Conservation (phyloP, 2,329 filamentous ascomycete genomes). For the Emmonsiellopsis sp. region DNA sequence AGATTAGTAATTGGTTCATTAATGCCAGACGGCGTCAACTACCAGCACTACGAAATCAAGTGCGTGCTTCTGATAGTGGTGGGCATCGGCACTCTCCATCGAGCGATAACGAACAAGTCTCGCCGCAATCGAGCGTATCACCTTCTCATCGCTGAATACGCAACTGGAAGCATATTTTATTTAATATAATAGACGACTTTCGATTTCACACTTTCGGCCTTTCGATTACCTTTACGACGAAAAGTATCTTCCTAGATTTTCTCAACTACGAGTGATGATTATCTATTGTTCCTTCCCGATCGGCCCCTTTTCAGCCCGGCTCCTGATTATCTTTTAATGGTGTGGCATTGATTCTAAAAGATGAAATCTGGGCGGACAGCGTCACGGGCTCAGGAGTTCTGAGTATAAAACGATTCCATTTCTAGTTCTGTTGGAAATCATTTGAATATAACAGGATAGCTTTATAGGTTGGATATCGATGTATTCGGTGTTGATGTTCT, state of each 20-base stretch:
- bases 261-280: background rate
- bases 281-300: background rate
- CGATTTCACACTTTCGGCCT: background rate
- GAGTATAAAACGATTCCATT: background rate
- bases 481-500: background rate
- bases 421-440: background rate
- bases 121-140: slow-evolving; percentile 3
- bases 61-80: slow-evolving; percentile 17
- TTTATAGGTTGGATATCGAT: background rate
- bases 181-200: background rate
- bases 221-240: background rate
- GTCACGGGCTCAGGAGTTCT: background rate
- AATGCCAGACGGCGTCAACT: slow-evolving; percentile 42
- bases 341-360: background rate
- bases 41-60: slow-evolving; percentile 37
- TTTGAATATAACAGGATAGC: background rate
- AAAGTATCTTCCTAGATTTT: background rate
- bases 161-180: background rate
- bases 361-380: background rate
- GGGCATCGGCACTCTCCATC: slow-evolving; percentile 1
- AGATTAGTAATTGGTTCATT: slow-evolving; percentile 49
- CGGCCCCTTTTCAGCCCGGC: background rate
- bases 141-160: background rate
- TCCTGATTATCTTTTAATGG: background rate
- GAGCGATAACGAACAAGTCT: slow-evolving; percentile 3